Evolutionary conservation across 1,139 yeast genomes (phyloP).

Genomic region (Pichia sp.): DNA sequence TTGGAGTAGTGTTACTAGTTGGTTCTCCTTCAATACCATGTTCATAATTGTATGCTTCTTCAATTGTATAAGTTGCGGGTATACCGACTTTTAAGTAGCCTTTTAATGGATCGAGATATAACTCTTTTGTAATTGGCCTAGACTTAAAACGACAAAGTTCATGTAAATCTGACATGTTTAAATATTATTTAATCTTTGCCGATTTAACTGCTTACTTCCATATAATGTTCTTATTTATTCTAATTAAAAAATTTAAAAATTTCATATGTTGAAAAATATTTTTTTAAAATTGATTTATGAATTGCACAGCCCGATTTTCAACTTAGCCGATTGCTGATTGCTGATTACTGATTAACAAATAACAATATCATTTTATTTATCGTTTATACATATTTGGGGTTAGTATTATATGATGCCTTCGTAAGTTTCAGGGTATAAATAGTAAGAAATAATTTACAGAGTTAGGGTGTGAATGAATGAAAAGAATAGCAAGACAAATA

Average conservation of each 20-base stretch:
- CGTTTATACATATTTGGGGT: no score
- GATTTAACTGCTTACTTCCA: no score
- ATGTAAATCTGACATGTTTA: slow-evolving; percentile 66
- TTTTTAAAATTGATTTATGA: no score
- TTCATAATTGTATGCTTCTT: slow-evolving; percentile 60
- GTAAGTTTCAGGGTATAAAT: no score
- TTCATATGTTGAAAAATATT: not conserved
- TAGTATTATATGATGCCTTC: no score
- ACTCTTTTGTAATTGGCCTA: slow-evolving; percentile 47
- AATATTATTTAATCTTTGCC: no score
- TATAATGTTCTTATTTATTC: no score
- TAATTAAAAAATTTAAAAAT: not conserved
- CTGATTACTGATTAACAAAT: no score
- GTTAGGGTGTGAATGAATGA: no score
- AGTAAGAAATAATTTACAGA: not conserved
- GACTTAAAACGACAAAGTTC: slow-evolving; percentile 51
- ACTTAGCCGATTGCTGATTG: no score
- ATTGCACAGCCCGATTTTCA: not conserved
- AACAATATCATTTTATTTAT: no score
- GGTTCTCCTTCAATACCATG: slow-evolving; percentile 37
- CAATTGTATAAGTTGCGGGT: slow-evolving; percentile 77
- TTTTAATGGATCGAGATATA: slow-evolving; percentile 40
- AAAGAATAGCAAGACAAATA: no score
- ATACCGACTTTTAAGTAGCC: slow-evolving; percentile 53
- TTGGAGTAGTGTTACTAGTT: slow-evolving; percentile 57